These are phyloP conservation scores for Aspergillus niger DNA, from an alignment of 2,329 filamentous ascomycete species.

Conservation along the genomic window DNA sequence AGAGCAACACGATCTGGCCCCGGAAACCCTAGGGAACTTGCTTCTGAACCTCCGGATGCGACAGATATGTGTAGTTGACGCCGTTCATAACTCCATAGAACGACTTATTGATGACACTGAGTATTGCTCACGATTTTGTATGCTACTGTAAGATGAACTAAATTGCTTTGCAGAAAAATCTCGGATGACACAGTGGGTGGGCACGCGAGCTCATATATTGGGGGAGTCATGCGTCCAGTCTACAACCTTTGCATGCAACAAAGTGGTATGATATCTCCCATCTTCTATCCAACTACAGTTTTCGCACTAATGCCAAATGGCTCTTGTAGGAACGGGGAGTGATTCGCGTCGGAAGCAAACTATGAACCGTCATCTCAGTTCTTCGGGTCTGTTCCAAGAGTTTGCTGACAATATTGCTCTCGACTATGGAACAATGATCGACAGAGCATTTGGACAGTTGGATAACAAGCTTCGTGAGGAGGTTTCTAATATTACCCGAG, in stretches of 20 bases:
- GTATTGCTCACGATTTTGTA: background rate
- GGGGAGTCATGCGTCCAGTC: constrained; percentile 12
- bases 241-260: constrained; percentile 14
- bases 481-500: background rate
- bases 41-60: background rate
- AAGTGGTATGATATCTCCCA: constrained; percentile 5
- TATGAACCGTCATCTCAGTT: constrained; percentile 1
- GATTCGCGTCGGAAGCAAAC: constrained; percentile 9
- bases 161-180: constrained; percentile 1
- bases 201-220: constrained; percentile 18
- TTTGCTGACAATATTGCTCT: background rate
- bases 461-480: background rate
- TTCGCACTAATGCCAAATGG: too few species aligned
- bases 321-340: constrained; percentile 4
- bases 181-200: constrained; percentile 9
- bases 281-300: background rate
- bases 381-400: background rate
- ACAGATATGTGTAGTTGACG: constrained; percentile 7
- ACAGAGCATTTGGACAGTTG: background rate
- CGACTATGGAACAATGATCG: background rate
- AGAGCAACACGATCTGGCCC: constrained; percentile 7
- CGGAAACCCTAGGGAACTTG: constrained; percentile 2
- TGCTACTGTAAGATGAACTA: background rate
- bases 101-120: background rate
- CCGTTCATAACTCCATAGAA: background rate